phyloP scores from a whole-genome alignment of 768 basidiomycete species.

The Mycena metata region DNA sequence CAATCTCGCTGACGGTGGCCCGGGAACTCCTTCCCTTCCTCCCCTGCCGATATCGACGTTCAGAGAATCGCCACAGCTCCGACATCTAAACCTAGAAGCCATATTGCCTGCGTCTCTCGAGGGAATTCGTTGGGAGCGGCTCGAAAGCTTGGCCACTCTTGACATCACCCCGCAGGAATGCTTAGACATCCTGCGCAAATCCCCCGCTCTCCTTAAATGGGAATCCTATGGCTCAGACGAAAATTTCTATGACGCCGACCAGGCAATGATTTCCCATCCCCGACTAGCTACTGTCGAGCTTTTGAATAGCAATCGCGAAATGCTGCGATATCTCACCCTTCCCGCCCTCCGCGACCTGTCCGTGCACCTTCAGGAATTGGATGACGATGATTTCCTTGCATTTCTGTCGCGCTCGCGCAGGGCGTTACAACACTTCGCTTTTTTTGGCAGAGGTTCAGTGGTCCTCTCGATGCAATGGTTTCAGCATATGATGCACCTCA shows the following conservation, averaged over 20 bases:
- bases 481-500: slow-evolving; percentile 10
- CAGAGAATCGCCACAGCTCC: background rate
- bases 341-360: background rate
- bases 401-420: slow-evolving; percentile 5
- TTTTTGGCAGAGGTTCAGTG: background rate
- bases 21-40: background rate
- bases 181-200: slow-evolving; percentile 7
- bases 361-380: background rate
- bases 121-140: background rate
- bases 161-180: too few species aligned
- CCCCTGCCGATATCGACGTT: background rate
- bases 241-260: background rate
- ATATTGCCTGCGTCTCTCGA: slow-evolving; percentile 1
- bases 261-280: background rate
- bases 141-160: background rate
- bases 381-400: background rate
- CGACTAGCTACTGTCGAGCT: background rate
- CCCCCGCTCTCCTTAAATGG: background rate
- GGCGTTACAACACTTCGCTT: background rate
- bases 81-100: background rate
- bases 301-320: background rate
- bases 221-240: background rate
- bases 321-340: slow-evolving; percentile 18
- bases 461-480: background rate
- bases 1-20: too few species aligned